These are phyloP conservation scores for Glycyrrhiza uralensis DNA, from an alignment of 306 rosid genomes.

Conservation along the genomic window DNA sequence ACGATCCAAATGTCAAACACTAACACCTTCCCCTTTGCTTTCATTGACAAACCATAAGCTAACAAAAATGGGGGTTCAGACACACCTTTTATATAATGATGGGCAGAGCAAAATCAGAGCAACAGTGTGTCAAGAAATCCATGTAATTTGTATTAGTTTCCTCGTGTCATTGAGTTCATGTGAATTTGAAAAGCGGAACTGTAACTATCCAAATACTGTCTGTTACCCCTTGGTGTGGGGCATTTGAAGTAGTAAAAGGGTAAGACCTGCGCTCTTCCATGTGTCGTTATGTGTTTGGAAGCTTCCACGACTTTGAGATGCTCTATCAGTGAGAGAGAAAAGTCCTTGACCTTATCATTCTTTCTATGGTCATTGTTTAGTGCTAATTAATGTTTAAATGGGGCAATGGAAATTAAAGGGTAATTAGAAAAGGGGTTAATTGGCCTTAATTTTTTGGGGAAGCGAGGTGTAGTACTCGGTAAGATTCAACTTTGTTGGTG, in stretches of 20 bases:
- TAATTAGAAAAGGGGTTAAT: conserved; percentile 7
- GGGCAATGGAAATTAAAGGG: not conserved
- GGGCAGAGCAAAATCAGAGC: conserved; percentile 23
- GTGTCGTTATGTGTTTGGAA: conserved; percentile 66
- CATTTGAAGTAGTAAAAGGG: conserved; percentile 45
- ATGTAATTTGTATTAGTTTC: conserved; percentile 41
- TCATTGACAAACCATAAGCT: conserved; percentile 29
- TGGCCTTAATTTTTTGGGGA: conserved; percentile 17
- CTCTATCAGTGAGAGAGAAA: conserved; percentile 24
- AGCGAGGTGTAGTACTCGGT: conserved; percentile 16
- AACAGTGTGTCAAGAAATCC: conserved; percentile 52
- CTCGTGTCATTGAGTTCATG: conserved; percentile 47
- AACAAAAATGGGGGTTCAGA: conserved; percentile 41
- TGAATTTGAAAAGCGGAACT: conserved; percentile 51
- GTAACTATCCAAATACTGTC: conserved; percentile 43
- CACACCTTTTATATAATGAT: conserved; percentile 30
- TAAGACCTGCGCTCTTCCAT: conserved; percentile 37
- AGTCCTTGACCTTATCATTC: conserved; percentile 12
- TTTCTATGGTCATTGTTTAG: not conserved
- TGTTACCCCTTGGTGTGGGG: conserved; percentile 61
- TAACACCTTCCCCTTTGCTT: conserved; percentile 2
- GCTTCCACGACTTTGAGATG: conserved; percentile 56
- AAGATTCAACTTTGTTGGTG: conserved; percentile 33
- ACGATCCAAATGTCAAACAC: conserved; percentile 42
- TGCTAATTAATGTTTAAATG: not conserved